phyloP scores from a whole-genome alignment of 495 filamentous ascomycete species.

The Aspergillus hancockii region DNA sequence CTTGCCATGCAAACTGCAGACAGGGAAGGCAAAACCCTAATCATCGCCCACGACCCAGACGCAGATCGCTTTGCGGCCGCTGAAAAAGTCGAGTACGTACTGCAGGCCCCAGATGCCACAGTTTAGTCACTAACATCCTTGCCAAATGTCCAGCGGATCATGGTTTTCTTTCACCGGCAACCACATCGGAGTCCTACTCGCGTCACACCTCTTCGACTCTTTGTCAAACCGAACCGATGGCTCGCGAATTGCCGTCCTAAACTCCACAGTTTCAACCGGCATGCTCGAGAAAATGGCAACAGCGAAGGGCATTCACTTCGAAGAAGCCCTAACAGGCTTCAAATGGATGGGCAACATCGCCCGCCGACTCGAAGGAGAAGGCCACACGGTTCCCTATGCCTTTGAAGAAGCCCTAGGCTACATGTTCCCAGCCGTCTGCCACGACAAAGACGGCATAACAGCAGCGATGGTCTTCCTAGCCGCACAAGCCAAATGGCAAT shows the following conservation, averaged over 20 bases:
- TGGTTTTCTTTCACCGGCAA: conserved; percentile 72
- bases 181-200: conserved; percentile 65
- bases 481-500: conserved; percentile 55
- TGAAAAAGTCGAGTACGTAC: conserved; percentile 54
- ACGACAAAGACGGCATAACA: conserved; percentile 72
- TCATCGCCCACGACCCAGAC: conserved; percentile 72
- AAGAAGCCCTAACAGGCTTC: conserved; percentile 72
- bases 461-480: conserved; percentile 65
- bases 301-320: conserved; percentile 55
- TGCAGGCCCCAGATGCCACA: neutral
- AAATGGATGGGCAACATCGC: conserved; percentile 67
- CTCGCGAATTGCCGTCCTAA: conserved; percentile 55
- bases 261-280: conserved; percentile 64
- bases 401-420: conserved; percentile 77
- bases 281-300: conserved; percentile 64
- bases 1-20: conserved; percentile 61
- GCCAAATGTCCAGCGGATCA: conserved; percentile 30
- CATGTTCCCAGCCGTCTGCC: conserved; percentile 66
- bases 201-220: conserved; percentile 55
- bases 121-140: neutral
- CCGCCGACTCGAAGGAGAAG: conserved; percentile 41
- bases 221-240: conserved; percentile 29
- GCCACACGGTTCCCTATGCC: conserved; percentile 59
- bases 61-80: conserved; percentile 72
- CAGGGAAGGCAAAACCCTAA: conserved; percentile 43